Evolutionary conservation across 768 basidiomycete species (phyloP), one percentile per base, ranked within the genome.

Genomic region (Mycena pura): DNA sequence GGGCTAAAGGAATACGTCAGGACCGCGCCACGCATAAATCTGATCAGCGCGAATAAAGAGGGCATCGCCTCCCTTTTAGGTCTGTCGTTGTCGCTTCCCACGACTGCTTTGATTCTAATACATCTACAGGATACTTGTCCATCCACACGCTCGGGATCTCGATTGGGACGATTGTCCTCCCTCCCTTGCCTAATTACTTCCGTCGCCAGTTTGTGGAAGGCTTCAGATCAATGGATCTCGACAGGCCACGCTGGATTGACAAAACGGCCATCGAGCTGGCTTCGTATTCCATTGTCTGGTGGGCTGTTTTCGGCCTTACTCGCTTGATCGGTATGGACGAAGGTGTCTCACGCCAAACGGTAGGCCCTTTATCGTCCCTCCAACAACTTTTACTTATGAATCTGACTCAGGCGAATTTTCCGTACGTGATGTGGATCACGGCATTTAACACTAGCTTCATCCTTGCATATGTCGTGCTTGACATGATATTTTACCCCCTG

Each of bases 371-470:
- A 43, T 22, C 46, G 24, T 22, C 22, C 32, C 31, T 58, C 13
- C n/a, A n/a, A n/a, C n/a, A n/a, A n/a, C n/a, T 55, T 25, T 44
- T 17, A 27, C 22, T 24, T 11, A 11, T 22, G 17, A 52, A 40
- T 39, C 8, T 58, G 17, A 34, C 17, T 31, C 22, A 96, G 95
- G 92, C 89, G 43, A 98, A 99, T 69, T 67, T 94, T 28, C 83
- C 91, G 5, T 99, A 99, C 74, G 86, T 95, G 32, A 74, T 95
- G 17, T 98, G 96, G 95, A 84, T 91, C 8, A 84, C 86, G 1
- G 95, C 93, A 10, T 96, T 86, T 85, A 99, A 98, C 72, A 88
- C 89, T 0, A 83, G 88, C 3, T 95, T 95, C 77, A 77, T 98
- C 15, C 80, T 95, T 6, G 86, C 84, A 13, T 96, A 97, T 76